Evolutionary conservation across 371 early-diverging fungal genomes (phyloP).

Genomic region (Lichtheimia hyalospora): DNA sequence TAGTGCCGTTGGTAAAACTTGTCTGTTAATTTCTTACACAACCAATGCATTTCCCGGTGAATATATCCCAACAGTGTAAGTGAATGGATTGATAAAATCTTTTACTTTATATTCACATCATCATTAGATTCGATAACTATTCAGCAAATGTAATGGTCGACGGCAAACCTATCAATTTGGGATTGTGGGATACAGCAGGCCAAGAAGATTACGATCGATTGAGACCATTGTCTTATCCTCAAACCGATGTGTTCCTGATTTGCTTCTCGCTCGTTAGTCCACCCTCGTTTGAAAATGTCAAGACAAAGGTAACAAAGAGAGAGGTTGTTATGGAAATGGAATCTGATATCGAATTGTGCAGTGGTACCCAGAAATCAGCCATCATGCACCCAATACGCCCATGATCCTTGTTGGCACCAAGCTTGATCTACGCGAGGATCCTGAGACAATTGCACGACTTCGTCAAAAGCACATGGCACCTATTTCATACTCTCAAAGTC

Average conservation of each 20-base stretch:
- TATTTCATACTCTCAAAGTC: conserved; percentile 70
- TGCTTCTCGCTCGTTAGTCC: conserved; percentile 89
- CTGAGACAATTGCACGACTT: conserved; percentile 57
- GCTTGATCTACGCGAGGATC: conserved; percentile 65
- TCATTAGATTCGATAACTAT: conserved; percentile 90
- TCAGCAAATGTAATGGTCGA: conserved; percentile 94
- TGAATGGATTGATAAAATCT: not conserved
- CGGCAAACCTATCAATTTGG: conserved; percentile 92
- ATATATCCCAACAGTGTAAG: conserved; percentile 97
- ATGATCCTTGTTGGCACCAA: conserved; percentile 76
- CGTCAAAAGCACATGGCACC: conserved; percentile 72
- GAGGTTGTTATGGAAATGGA: not conserved
- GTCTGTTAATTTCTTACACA: conserved; percentile 93
- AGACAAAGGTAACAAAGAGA: conserved; percentile 62
- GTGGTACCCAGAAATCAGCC: conserved; percentile 15
- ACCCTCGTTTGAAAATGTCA: conserved; percentile 91
- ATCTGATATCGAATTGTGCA: not conserved
- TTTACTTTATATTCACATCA: not conserved
- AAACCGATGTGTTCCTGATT: conserved; percentile 87
- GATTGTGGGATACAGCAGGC: conserved; percentile 98
- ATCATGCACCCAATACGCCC: conserved; percentile 62
- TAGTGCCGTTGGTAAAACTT: conserved; percentile 95
- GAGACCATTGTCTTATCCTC: conserved; percentile 93
- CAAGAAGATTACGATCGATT: conserved; percentile 98
- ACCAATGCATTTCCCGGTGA: conserved; percentile 98